A percentile compares a stretch with the other conserved stretches of the same genome.
phyloP scores from a whole-genome alignment of 768 basidiomycete species.

The Rhizopogon rudus region DNA sequence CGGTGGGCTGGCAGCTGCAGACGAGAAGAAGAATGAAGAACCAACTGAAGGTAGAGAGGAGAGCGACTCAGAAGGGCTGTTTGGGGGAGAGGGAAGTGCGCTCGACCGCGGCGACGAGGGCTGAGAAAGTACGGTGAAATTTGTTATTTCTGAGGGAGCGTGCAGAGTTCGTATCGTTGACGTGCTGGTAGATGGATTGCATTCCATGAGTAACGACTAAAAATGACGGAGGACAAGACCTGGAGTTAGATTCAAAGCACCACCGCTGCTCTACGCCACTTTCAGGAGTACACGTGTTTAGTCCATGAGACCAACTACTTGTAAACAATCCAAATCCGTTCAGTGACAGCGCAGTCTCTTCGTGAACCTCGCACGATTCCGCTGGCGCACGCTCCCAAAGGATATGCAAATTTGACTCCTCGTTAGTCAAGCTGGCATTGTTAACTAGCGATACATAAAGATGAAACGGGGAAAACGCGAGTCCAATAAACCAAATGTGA shows the following conservation, averaged over 20 bases:
- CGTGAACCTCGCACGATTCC: too few relatives aligned
- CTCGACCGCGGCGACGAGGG: constrained; percentile 47
- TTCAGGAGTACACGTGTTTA: constrained; percentile 28
- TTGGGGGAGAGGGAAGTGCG: constrained; percentile 51
- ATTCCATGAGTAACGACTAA: constrained; percentile 21
- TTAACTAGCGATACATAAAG: too few relatives aligned
- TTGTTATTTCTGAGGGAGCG: constrained; percentile 16
- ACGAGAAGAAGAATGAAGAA: constrained; percentile 77
- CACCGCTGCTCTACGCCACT: not conserved
- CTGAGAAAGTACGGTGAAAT: constrained; percentile 25
- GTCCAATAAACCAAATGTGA: too few relatives aligned
- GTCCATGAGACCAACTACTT: constrained; percentile 1
- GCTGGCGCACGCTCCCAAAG: too few relatives aligned
- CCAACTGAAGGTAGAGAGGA: constrained; percentile 71
- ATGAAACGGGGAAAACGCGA: too few relatives aligned
- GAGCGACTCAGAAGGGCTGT: constrained; percentile 58
- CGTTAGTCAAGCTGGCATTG: too few relatives aligned
- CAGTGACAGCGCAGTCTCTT: too few relatives aligned
- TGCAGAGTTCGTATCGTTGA: constrained; percentile 34
- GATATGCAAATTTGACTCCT: too few relatives aligned
- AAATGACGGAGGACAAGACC: not conserved
- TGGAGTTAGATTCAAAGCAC: not conserved
- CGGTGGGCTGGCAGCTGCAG: constrained; percentile 62
- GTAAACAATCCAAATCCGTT: too few relatives aligned
- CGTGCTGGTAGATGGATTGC: constrained; percentile 28